These are phyloP conservation scores for Talaromyces sp. DNA, from an alignment of 2,329 filamentous ascomycete genomes.

Conservation along the genomic window DNA sequence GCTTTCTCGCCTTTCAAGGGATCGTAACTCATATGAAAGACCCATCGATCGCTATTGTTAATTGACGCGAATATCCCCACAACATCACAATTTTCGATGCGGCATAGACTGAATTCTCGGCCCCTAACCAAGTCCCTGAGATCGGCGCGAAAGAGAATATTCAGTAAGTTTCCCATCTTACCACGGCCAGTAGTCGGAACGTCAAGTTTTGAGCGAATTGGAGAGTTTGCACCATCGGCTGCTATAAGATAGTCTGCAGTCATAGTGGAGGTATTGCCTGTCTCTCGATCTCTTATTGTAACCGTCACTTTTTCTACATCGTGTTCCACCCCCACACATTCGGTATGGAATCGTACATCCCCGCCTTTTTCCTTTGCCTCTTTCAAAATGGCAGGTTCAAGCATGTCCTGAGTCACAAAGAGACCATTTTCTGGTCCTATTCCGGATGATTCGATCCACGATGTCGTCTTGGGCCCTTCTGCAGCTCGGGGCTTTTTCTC, in stretches of 20 bases:
- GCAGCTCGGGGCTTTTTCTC: not conserved
- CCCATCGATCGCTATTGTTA: slow-evolving; percentile 11
- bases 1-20: slow-evolving; percentile 3
- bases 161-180: slow-evolving; percentile 7
- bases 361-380: slow-evolving; percentile 1
- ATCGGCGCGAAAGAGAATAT: slow-evolving; percentile 8
- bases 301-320: slow-evolving; percentile 1
- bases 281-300: slow-evolving; percentile 3
- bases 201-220: slow-evolving; percentile 4
- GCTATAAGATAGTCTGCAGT: slow-evolving; percentile 6
- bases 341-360: slow-evolving; percentile 3
- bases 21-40: slow-evolving; percentile 9
- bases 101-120: slow-evolving; percentile 9
- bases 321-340: slow-evolving; percentile 2
- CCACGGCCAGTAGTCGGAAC: slow-evolving; percentile 5
- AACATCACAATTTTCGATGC: slow-evolving; percentile 2
- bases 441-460: not conserved
- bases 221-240: slow-evolving; percentile 7
- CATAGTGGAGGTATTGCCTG: not conserved
- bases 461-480: not conserved
- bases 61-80: slow-evolving; percentile 3
- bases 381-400: slow-evolving; percentile 5
- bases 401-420: slow-evolving; percentile 12
- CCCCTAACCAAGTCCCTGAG: slow-evolving; percentile 3
- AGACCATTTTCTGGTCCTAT: slow-evolving; percentile 7